Base-by-base conservation (phyloP, 805 yeast genomes). In the Saccharomycopsis schoenii region DNA sequence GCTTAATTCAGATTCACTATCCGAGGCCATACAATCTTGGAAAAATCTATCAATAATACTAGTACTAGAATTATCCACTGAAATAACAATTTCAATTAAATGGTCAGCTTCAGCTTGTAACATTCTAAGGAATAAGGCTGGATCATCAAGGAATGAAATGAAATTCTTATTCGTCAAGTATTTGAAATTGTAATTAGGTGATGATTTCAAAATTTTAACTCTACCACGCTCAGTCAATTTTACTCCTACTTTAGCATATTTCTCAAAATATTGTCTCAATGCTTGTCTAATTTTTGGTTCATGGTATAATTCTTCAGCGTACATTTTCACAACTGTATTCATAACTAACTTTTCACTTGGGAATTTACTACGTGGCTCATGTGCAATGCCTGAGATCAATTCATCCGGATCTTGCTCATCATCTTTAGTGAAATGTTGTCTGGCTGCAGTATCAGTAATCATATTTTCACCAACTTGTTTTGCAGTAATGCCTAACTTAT, bases 71-170 rank as follows among this genome's bases (percentile, higher is more conserved):
- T 54, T 60, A 24, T 57, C 55, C 10, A 61, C 55, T 9, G 36
- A 10, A 24, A 62, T 36, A 14, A 50, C 57, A 40, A 62, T 62
- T 24, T 59, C 58, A 29, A 61, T 59, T 56, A 63, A 61, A 39
- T 73, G 67, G 47, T 76, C 73, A 40, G 71, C 72, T 71, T 94
- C 99, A 1, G 98, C 99, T 68, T 88, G 92, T 57, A 92, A 74
- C 96, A 94, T 94, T 68, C 96, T 82, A 68, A 94, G 76, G 67
- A 88, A 89, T 50, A 87, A 75, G 67, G 90, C 96, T 1, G 99
- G 98, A 60, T 83, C 78, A 43, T 76, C 76, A 6, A 82, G 79
- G 68, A 94, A 82, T 61, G 90, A 90, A n/a, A 80, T 80, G 15
- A 92, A 85, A 1, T 88, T 79, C 70, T 94, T 81, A 72, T 90